Conservation (phyloP, 345 rosid species). For the Rhizophora apiculata region DNA sequence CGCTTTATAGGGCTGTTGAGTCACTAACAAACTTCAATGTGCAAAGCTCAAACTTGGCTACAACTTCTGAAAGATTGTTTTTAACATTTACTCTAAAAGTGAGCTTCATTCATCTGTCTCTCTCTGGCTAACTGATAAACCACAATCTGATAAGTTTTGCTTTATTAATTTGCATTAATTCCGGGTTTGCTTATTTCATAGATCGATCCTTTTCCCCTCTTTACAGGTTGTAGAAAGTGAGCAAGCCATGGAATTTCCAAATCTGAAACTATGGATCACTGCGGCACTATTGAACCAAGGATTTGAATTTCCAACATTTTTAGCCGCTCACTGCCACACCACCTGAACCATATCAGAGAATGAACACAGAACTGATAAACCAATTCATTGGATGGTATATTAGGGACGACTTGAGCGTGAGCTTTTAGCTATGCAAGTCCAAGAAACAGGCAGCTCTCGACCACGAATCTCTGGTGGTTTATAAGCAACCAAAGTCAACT, state of each 20-base stretch:
- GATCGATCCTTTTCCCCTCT: background rate
- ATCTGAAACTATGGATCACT: slow-evolving; percentile 65
- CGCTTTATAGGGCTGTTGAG: slow-evolving; percentile 73
- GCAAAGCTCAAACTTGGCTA: slow-evolving; percentile 63
- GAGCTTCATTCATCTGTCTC: slow-evolving; percentile 9
- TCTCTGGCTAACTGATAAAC: no score
- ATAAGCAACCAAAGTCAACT: no score
- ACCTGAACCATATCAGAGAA: no score
- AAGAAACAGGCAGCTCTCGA: no score
- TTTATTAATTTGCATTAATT: background rate
- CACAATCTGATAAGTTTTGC: background rate
- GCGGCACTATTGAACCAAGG: slow-evolving; percentile 79
- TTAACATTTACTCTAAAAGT: slow-evolving; percentile 63
- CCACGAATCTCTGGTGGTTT: no score
- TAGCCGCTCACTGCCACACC: slow-evolving; percentile 9
- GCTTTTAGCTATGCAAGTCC: no score
- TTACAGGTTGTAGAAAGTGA: slow-evolving; percentile 49
- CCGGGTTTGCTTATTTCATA: background rate
- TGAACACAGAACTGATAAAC: no score
- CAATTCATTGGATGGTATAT: no score
- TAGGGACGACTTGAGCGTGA: no score
- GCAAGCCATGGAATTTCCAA: slow-evolving; percentile 51
- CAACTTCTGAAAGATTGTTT: slow-evolving; percentile 46
- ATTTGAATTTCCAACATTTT: slow-evolving; percentile 38
- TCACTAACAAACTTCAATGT: slow-evolving; percentile 58